Evolutionary conservation across 768 basidiomycete species (phyloP), one percentile per base, ranked within the genome.

Genomic region (Paxillus ammoniavirescens): DNA sequence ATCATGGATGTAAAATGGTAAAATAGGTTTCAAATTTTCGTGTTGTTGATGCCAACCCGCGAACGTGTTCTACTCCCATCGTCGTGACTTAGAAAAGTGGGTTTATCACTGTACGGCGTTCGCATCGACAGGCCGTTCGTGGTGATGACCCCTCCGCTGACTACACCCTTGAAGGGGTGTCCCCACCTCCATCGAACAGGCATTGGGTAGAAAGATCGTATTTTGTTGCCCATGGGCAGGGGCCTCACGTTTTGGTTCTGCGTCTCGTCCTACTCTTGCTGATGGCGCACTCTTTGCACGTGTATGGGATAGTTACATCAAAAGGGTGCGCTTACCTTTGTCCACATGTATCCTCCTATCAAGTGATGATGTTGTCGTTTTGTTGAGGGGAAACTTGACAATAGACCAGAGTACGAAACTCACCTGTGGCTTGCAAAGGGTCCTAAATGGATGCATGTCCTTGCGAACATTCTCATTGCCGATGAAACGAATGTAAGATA

Each of bases 161-260:
- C 63, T 73, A 86, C 56, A 91, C 86, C 5, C 82, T 89, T 41
- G 92, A 94, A 68, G 92, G 91, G 93, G 93, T 93, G 86, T 94
- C 26, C 91, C 91, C 9, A 76, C 93, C 36, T 89, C 89, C 2
- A 93, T 98, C 63, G 88, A 93, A 30, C 87, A 94, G 60, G 80
- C 80, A 28, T 75, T 96, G 35, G 79, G 80, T 15, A 1, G 31
- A 3, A 84, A 89, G 51, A 94, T 91, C 63, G 90, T 95, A 10
- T 66, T 93, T 73, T 96, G 37, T 75, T 95, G 40, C 93, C 93
- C 0, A 93, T 95, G 85, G 93, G 92, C 5, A 77, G 92, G 51
- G 61, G 88, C 13, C 13, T 1, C 28, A 2, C 41, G 17, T 13
- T 21, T 26, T 26, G 26, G 26, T 43, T 31, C 36, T 42, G 5